Conservation (phyloP, 192 early-diverging fungal species). For the Podochytrium sp. region DNA sequence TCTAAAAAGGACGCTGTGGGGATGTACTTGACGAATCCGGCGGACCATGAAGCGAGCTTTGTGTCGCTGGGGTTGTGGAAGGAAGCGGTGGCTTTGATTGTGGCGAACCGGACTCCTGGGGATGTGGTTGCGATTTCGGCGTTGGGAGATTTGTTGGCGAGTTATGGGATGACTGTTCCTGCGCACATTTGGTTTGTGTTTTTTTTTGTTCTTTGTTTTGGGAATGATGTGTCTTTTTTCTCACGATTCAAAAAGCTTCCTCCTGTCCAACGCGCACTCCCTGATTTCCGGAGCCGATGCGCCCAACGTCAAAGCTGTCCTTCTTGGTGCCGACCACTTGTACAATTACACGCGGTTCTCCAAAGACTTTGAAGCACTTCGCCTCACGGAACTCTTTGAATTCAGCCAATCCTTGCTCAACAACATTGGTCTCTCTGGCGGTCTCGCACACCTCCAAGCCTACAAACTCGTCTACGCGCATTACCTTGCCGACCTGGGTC, state of each 20-base stretch:
- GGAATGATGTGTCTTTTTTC: constrained; percentile 16
- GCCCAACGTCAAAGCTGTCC: constrained; percentile 62
- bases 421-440: constrained; percentile 47
- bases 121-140: constrained; percentile 70
- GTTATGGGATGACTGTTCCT: constrained; percentile 56
- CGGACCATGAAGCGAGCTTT: neutral
- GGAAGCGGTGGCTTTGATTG: constrained; percentile 72
- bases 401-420: constrained; percentile 62
- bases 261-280: constrained; percentile 67
- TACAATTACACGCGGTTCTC: constrained; percentile 49
- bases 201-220: neutral
- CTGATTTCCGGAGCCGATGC: constrained; percentile 67
- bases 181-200: constrained; percentile 80
- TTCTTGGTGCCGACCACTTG: constrained; percentile 67
- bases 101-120: constrained; percentile 82
- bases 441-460: constrained; percentile 85
- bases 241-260: constrained; percentile 55
- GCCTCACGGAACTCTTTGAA: constrained; percentile 85
- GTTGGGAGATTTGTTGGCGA: constrained; percentile 77
- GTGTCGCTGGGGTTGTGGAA: constrained; percentile 63
- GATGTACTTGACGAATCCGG: neutral
- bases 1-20: constrained; percentile 12
- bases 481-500: constrained; percentile 82
- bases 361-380: constrained; percentile 62
- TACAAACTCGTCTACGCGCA: constrained; percentile 86